These are phyloP conservation scores for Antarctomyces pellizariae DNA, from an alignment of 495 filamentous ascomycete genomes.

Conservation along the genomic window DNA sequence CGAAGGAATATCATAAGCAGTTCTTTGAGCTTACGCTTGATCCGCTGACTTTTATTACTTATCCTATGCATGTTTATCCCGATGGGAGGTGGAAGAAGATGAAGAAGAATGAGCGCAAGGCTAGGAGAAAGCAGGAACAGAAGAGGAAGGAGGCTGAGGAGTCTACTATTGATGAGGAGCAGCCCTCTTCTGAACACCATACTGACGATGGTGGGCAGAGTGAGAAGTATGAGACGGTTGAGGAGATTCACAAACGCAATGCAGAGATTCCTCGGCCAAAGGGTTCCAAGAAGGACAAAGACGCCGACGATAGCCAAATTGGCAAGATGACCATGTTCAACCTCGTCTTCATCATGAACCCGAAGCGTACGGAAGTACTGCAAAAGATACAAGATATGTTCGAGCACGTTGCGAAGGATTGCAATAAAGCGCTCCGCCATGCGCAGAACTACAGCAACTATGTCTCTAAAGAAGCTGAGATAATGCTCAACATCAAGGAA, in stretches of 20 bases:
- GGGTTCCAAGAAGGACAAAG: slow-evolving; percentile 16
- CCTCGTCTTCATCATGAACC: slow-evolving; percentile 74
- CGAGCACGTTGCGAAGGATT: slow-evolving; percentile 67
- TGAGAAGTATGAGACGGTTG: slow-evolving; percentile 15
- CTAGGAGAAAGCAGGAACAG: slow-evolving; percentile 15
- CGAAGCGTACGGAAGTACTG: slow-evolving; percentile 52
- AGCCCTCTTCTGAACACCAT: slow-evolving; percentile 1
- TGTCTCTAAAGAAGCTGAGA: slow-evolving; percentile 66
- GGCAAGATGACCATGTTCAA: slow-evolving; percentile 82
- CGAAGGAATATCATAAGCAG: slow-evolving; percentile 57
- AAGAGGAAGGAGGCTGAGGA: slow-evolving; percentile 4
- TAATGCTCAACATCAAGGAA: slow-evolving; percentile 53
- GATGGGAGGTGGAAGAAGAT: slow-evolving; percentile 76
- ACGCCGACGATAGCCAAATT: slow-evolving; percentile 14
- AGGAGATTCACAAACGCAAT: slow-evolving; percentile 16
- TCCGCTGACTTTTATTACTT: slow-evolving; percentile 62
- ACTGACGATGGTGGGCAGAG: slow-evolving; percentile 3
- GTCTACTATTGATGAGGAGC: slow-evolving; percentile 1
- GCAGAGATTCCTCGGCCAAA: slow-evolving; percentile 8
- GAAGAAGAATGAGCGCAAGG: slow-evolving; percentile 33
- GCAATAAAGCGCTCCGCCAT: slow-evolving; percentile 72
- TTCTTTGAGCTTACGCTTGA: slow-evolving; percentile 75
- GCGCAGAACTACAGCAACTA: slow-evolving; percentile 73
- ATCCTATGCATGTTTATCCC: slow-evolving; percentile 66
- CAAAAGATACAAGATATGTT: slow-evolving; percentile 58